Evolutionary conservation across 176 grass and related monocot species (phyloP).

Genomic region (Cymbopogon citratus): DNA sequence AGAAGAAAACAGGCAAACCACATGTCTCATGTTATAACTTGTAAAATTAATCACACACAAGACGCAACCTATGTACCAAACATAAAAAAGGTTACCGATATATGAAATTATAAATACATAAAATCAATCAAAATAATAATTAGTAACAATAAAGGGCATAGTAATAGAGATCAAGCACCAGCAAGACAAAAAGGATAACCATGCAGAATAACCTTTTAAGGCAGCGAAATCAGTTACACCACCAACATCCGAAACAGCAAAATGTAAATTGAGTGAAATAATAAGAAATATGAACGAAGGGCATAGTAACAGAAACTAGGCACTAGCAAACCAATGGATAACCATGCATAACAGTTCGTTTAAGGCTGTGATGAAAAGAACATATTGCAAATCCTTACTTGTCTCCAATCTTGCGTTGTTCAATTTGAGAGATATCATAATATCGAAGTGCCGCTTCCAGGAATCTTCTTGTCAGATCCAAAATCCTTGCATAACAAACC

Average conservation of each 20-base stretch:
- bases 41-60: not conserved
- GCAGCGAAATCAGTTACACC: not conserved
- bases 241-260: not conserved
- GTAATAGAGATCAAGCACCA: not conserved
- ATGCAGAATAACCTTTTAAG: not conserved
- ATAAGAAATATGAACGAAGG: not conserved
- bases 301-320: constrained; percentile 1
- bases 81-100: not conserved
- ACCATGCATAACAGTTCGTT: not conserved
- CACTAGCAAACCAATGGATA: constrained; percentile 1
- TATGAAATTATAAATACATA: not conserved
- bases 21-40: not conserved
- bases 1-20: not conserved
- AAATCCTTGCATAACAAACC: constrained; percentile 99
- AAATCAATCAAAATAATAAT: constrained; percentile 8
- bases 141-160: not conserved
- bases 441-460: constrained; percentile 96
- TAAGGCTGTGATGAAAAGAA: not conserved
- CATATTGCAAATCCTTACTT: constrained; percentile 54
- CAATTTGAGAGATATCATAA: constrained; percentile 97
- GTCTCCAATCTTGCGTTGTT: constrained; percentile 91
- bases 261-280: not conserved
- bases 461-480: constrained; percentile 93
- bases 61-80: not conserved
- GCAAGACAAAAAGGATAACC: not conserved